phyloP scores from a whole-genome alignment of 1,284 basidiomycete species.

The Ganoderma boninense region DNA sequence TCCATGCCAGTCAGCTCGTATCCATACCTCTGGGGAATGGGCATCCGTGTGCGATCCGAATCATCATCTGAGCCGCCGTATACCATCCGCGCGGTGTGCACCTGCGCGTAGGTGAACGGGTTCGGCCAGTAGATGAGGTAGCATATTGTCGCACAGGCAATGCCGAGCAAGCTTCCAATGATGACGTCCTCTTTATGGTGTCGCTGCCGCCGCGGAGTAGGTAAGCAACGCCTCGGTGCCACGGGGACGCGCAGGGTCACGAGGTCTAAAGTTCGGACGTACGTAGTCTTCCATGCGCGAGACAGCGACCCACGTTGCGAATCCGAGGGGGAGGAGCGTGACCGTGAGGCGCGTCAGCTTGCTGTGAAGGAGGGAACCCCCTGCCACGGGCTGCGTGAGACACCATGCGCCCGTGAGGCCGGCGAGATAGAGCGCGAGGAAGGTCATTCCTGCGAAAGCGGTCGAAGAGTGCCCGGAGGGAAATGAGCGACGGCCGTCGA shows the following conservation, averaged over 20 bases:
- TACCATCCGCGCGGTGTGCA: conserved; percentile 16
- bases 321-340: conserved; percentile 59
- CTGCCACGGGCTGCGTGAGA: conserved; percentile 49
- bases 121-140: conserved; percentile 73
- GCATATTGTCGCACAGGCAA: conserved; percentile 54
- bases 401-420: conserved; percentile 70
- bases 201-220: conserved; percentile 48
- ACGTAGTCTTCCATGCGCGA: conserved; percentile 73
- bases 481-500: conserved; percentile 66
- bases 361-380: conserved; percentile 53
- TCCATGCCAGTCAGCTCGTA: conserved; percentile 61
- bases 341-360: conserved; percentile 57
- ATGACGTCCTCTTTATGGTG: conserved; percentile 77
- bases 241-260: background rate
- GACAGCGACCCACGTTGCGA: conserved; percentile 68
- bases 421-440: conserved; percentile 68
- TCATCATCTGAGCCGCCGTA: conserved; percentile 14
- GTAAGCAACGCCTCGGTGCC: background rate
- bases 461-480: conserved; percentile 76
- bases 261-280: conserved; percentile 36
- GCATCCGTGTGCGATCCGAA: conserved; percentile 32
- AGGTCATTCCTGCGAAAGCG: conserved; percentile 71
- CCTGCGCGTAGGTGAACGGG: conserved; percentile 50
- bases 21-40: conserved; percentile 40
- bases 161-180: conserved; percentile 65